A percentile compares a stretch with the other conserved stretches of the same genome.
Evolutionary conservation across 192 early-diverging fungal genomes (phyloP).

Genomic region (Umbelopsis sp.): DNA sequence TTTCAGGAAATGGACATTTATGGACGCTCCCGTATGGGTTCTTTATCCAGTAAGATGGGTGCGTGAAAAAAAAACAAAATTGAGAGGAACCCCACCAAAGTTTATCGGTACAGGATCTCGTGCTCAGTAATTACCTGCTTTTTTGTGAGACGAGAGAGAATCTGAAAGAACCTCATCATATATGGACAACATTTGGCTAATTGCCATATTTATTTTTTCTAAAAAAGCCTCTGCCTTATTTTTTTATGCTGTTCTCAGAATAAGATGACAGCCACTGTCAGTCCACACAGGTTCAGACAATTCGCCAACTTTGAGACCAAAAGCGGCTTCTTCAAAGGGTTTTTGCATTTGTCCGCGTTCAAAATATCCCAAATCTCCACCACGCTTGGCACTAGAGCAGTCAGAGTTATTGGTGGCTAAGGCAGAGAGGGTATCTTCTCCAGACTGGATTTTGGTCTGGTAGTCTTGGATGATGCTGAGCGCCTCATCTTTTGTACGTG

Average conservation of each 20-base stretch:
- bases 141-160: too few relatives aligned
- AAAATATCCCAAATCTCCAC: slow-evolving; percentile 91
- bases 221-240: too few relatives aligned
- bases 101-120: too few relatives aligned
- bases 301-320: slow-evolving; percentile 82
- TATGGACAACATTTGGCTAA: too few relatives aligned
- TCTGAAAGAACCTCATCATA: too few relatives aligned
- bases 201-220: slow-evolving; percentile 7
- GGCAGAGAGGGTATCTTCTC: slow-evolving; percentile 63
- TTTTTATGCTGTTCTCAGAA: slow-evolving; percentile 87
- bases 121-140: too few relatives aligned
- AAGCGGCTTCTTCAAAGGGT: slow-evolving; percentile 88
- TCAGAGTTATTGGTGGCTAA: slow-evolving; percentile 84
- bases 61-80: too few relatives aligned
- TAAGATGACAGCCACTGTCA: slow-evolving; percentile 93
- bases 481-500: slow-evolving; percentile 91
- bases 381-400: slow-evolving; percentile 87
- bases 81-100: too few relatives aligned
- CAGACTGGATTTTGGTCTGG: slow-evolving; percentile 64
- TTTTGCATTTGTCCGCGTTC: slow-evolving; percentile 89
- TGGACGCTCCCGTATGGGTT: too few relatives aligned
- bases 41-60: too few relatives aligned
- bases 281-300: slow-evolving; percentile 81
- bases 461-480: slow-evolving; percentile 66
- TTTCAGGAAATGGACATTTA: too few relatives aligned